Conservation (phyloP, 2,329 filamentous ascomycete species). For the Cyclaneusma minus region DNA sequence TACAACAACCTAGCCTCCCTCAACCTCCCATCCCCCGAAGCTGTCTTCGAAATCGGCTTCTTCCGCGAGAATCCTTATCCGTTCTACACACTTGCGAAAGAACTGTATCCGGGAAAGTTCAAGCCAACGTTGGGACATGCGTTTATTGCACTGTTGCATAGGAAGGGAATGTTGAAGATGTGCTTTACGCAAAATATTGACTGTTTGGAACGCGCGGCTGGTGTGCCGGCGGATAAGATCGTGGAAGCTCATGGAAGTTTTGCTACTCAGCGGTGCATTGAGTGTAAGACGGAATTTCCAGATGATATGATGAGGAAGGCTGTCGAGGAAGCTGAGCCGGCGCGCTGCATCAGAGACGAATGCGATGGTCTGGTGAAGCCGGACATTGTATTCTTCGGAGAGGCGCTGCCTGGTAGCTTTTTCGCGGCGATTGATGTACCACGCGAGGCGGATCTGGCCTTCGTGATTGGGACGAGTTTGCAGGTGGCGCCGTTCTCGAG, state of each 20-base stretch:
- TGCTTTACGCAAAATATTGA: constrained; percentile 98
- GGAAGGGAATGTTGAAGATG: constrained; percentile 65
- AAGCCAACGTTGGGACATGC: constrained; percentile 79
- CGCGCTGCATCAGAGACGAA: constrained; percentile 41
- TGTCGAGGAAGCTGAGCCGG: constrained; percentile 52
- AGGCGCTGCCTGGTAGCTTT: constrained; percentile 51
- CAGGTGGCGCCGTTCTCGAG: constrained; percentile 80
- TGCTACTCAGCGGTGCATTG: constrained; percentile 78
- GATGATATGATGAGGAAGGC: constrained; percentile 58
- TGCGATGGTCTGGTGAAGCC: constrained; percentile 69
- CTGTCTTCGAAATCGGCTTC: constrained; percentile 85
- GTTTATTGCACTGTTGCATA: constrained; percentile 70
- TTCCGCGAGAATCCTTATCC: constrained; percentile 73
- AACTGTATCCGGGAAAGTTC: constrained; percentile 83
- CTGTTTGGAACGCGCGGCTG: constrained; percentile 77
- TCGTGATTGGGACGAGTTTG: constrained; percentile 81
- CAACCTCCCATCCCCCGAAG: constrained; percentile 77
- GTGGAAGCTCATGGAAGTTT: constrained; percentile 95
- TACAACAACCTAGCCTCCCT: constrained; percentile 84
- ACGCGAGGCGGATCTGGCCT: constrained; percentile 54
- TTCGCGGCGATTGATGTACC: constrained; percentile 40
- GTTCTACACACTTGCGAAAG: constrained; percentile 84
- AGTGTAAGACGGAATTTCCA: constrained; percentile 61
- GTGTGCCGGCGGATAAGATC: constrained; percentile 66
- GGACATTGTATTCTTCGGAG: constrained; percentile 75